Evolutionary conservation across 1,139 yeast species (phyloP).

Genomic region (Protomyces macrosporus): DNA sequence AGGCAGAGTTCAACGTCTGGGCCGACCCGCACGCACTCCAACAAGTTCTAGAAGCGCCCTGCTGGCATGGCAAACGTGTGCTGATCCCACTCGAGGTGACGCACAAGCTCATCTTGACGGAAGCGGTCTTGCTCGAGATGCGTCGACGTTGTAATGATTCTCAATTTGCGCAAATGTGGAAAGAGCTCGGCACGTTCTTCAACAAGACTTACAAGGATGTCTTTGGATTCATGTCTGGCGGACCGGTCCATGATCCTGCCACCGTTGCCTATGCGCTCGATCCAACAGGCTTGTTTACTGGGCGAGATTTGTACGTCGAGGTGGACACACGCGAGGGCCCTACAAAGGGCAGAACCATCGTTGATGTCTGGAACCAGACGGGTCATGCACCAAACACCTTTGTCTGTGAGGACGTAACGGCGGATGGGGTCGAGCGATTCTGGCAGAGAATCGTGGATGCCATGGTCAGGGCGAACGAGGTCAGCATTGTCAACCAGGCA

Average conservation of each 20-base stretch:
- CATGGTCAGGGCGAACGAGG: constrained; percentile 36
- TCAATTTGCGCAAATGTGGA: constrained; percentile 49
- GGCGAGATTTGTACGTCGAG: constrained; percentile 37
- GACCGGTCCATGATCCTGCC: constrained; percentile 79
- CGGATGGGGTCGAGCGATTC: constrained; percentile 37
- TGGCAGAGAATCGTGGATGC: constrained; percentile 51
- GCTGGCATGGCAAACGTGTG: constrained; percentile 48
- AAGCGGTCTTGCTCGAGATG: constrained; percentile 40
- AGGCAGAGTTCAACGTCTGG: constrained; percentile 73
- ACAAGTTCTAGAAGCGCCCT: constrained; percentile 47
- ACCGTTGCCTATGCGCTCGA: constrained; percentile 56
- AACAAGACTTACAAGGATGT: constrained; percentile 45
- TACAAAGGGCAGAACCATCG: constrained; percentile 28
- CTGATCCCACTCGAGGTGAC: constrained; percentile 68
- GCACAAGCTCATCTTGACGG: constrained; percentile 59
- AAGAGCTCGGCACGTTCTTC: constrained; percentile 55
- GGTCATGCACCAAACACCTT: constrained; percentile 40
- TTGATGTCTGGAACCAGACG: constrained; percentile 40
- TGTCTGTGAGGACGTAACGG: constrained; percentile 35
- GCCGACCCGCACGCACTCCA: constrained; percentile 74
- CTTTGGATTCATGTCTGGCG: constrained; percentile 53
- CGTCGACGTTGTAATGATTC: background rate
- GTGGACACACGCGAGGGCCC: constrained; percentile 34
- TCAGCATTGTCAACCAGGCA: background rate
- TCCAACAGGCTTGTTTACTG: constrained; percentile 36